Evolutionary conservation across 208 protist genomes (phyloP), one percentile per base, ranked within the genome.

Genomic region (Trypanosoma congolense): DNA sequence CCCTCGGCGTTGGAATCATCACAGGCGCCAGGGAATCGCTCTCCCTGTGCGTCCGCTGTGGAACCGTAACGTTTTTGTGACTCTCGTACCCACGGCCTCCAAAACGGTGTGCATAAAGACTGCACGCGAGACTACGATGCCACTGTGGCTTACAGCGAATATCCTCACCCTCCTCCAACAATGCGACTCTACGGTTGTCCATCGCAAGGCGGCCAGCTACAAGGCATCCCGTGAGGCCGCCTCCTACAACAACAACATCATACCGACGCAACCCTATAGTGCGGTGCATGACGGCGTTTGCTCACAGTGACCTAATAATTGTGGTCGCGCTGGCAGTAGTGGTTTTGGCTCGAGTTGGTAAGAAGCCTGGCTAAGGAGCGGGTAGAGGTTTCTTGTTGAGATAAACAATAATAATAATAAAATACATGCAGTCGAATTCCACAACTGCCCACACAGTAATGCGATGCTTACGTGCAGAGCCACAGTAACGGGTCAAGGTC

Each of bases 121-220:
- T 86, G 10, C 68, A 63, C 0, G 80, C 75, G 5, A 92, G 61
- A 5, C 52, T 65, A 26, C 77, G 44, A 66, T 80, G 64, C 85
- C 85, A 92, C n/a, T 65, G 65, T 0, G 68, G 80, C 30, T 53
- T 43, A 53, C 71, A 51, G 35, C 80, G 80, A 30, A 92, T 73
- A 52, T 92, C 80, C 5, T 31, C 46, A 36, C 85, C 85, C 29
- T 77, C 74, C 67, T 92, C 85, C 0, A 92, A 26, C 10, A 92
- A 49, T 24, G 84, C 61, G 19, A 76, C 85, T 18, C 65, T 66
- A 1, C 84, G 12, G 57, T 92, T 88, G 51, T 85, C 78, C 70
- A 83, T 80, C 21, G 61, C 80, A 26, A 92, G 79, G 0, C 80
- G 65, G 16, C 79, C 80, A 3, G 85, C 85, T 21, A 92, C 57